These are phyloP conservation scores for Balamuthia mandrillaris DNA, from an alignment of 208 protist species.

Conservation along the genomic window DNA sequence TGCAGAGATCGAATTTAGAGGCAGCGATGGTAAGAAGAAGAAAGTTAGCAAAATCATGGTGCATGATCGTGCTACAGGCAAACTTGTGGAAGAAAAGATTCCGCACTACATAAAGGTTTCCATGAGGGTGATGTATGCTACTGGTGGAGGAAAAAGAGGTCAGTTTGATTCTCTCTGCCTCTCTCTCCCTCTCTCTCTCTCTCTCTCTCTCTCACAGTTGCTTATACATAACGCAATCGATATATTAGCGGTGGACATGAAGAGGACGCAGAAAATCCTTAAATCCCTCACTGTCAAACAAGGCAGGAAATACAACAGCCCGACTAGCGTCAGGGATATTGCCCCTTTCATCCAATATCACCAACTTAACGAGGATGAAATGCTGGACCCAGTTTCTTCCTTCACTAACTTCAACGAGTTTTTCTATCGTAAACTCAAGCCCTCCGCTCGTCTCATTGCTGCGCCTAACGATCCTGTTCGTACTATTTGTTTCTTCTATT, in stretches of 20 bases:
- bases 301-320: conserved; percentile 43
- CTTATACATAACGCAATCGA: not conserved
- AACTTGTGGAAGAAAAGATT: conserved; percentile 37
- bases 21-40: not conserved
- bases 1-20: no score
- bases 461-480: not conserved
- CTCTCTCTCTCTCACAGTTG: not conserved
- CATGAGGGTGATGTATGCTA: conserved; percentile 39
- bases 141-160: conserved; percentile 17
- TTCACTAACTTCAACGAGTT: conserved; percentile 72
- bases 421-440: conserved; percentile 72
- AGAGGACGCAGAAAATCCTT: conserved; percentile 31
- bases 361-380: conserved; percentile 15
- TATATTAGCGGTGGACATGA: conserved; percentile 31
- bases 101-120: conserved; percentile 41
- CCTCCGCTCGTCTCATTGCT: conserved; percentile 57
- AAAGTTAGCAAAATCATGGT: conserved; percentile 30
- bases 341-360: conserved; percentile 30
- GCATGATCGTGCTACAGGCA: conserved; percentile 28
- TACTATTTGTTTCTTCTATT: not conserved
- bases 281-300: conserved; percentile 40
- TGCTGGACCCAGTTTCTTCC: not conserved
- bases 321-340: conserved; percentile 19
- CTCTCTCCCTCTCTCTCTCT: not conserved
- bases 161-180: not conserved